Evolutionary conservation across 345 rosid genomes (phyloP).

Genomic region (Atalantia buxifolia): DNA sequence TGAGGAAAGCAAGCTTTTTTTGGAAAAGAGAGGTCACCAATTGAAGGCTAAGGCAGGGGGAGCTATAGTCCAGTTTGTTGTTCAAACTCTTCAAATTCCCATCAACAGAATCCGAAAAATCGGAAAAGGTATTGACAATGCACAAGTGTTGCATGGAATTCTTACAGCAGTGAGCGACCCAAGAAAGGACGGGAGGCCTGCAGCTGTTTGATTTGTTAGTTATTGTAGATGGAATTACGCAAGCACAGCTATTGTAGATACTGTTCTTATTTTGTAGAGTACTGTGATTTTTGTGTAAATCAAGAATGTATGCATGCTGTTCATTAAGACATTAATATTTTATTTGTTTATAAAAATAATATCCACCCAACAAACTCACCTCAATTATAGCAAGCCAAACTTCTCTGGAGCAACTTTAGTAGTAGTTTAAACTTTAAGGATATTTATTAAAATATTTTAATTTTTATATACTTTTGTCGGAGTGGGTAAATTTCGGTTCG

Average conservation of each 20-base stretch:
- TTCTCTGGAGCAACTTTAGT: too few species aligned
- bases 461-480: too few species aligned
- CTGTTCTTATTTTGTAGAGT: too few species aligned
- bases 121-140: conserved; percentile 22
- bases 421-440: too few species aligned
- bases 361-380: too few species aligned
- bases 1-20: conserved; percentile 45
- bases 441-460: too few species aligned
- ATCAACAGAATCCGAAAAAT: conserved; percentile 30
- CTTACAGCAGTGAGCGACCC: conserved; percentile 90
- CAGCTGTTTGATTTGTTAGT: conserved; percentile 48
- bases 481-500: too few species aligned
- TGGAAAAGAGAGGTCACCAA: conserved; percentile 58
- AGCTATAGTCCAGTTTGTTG: conserved; percentile 77
- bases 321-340: too few species aligned
- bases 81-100: conserved; percentile 43
- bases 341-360: too few species aligned
- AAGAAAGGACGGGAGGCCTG: conserved; percentile 85
- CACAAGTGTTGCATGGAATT: conserved; percentile 36
- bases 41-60: conserved; percentile 44
- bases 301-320: too few species aligned
- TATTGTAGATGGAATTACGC: neutral
- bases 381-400: too few species aligned
- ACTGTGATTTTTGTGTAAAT: too few species aligned
- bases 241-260: neutral